Evolutionary conservation across 352 stramenopile species (phyloP), one percentile per base, ranked within the genome.

Genomic region (Globisporangium nodosum): DNA sequence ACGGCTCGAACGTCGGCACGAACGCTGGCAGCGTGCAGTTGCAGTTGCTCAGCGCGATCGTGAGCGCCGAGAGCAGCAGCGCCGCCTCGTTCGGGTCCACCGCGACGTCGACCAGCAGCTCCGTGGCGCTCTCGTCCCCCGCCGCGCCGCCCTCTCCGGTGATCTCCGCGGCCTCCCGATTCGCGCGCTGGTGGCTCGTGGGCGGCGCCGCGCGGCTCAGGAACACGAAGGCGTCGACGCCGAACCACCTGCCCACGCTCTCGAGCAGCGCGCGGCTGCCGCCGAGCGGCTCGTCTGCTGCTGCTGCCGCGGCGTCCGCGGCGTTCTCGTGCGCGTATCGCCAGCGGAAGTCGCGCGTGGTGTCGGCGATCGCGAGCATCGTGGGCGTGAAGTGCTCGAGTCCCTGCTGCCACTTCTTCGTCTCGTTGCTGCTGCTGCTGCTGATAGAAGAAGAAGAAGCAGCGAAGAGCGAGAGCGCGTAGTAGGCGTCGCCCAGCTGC

Each of bases 11-110:
- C 21, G 90, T 65, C 0, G 78, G 80, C 27, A 92, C 81, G 52
- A 94, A 92, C 16, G 70, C 81, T 2, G 85, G 85, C 16, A 94
- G 74, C 20, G 85, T 90, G 58, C 85, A 94, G 58, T 92, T 92
- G 56, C 78, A 90, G 58, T 88, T 90, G 52, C 76, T 80, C 42
- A 94, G 56, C 18, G 85, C 85, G 52, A 94, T 74, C 37, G 73
- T 84, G 5, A 94, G 61, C 24, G 81, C 77, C 16, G 81, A 92
- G 8, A 94, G 60, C 52, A 94, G 39, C 60, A 90, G 63, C 1
- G 76, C 68, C 0, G 77, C 68, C 52, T 92, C 84, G 56, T 91
- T 85, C 51, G 79, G 61, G 51, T 91, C 79, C 56, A 93, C 60
- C 0, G 60, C 49, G 46, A 74, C 63, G 48, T 87, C 37, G 2